Evolutionary conservation across 2,329 filamentous ascomycete genomes (phyloP), one percentile per base, ranked within the genome.

Genomic region (Xylariomycetidae sp.): DNA sequence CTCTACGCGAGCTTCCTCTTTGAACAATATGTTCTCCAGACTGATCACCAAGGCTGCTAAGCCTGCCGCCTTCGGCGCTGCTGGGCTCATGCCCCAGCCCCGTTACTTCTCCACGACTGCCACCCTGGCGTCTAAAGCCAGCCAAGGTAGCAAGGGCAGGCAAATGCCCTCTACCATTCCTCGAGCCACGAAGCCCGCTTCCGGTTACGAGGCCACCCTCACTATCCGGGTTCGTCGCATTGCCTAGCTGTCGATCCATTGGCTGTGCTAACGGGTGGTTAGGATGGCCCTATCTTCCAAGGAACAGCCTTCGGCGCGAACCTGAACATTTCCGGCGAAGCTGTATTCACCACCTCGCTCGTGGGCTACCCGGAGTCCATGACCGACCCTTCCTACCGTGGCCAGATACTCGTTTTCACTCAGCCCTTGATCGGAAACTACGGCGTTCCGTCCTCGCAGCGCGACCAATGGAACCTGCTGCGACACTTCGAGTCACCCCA

Each of bases 401-500:
- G 92, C 48, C 92, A 98, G 70, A 96, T 98, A 49, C 74, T 98
- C 51, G 90, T 96, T 64, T 95, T 96, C 72, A 98, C 92, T 47
- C 89, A 95, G 62, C 92, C 92, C 22, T 70, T 98, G 49, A 95
- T 98, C 56, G 92, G 92, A 58, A 98, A 98, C 75, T 98, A 98
- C 60, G 92, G 92, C 52, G 90, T 98, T 13, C 92, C 92, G 12
- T 93, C 88, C 19, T 79, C 73, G 44, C 75, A 80, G 53, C 82
- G 87, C 46, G 92, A 98, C 62, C 70, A 89, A 62, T 85, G 79
- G 63, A 92, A 92, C 52, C 77, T 98, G 39, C 74, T 96, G 59
- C 92, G 92, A 68, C 94, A 96, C 72, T 98, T 98, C 55, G 92
- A 98, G 67, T 95, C 88, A 18, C 92, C 92, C 33, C 87, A 96